Conservation (phyloP, 2,329 filamentous ascomycete genomes). For the Didymella arachidicola region DNA sequence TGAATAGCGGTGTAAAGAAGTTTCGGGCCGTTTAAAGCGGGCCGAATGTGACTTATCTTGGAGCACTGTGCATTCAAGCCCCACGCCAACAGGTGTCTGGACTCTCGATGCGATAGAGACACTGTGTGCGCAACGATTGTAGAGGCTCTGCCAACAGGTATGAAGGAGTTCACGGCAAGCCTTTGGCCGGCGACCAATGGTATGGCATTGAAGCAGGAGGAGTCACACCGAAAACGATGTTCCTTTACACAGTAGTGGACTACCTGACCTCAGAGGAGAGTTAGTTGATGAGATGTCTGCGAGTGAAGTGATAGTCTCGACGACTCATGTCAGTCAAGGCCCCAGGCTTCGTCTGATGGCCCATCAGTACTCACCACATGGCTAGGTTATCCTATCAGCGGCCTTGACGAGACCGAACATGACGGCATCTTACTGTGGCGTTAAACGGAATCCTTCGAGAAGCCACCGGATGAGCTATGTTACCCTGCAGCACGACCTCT, state of each 20-base stretch:
- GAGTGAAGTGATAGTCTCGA: neutral
- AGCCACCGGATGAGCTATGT: neutral
- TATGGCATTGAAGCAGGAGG: neutral
- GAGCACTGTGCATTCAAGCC: constrained; percentile 2
- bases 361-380: neutral
- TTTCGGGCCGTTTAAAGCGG: constrained; percentile 22
- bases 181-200: neutral
- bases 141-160: neutral
- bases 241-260: neutral
- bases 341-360: too few species aligned
- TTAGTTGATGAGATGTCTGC: neutral
- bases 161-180: neutral
- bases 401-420: neutral
- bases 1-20: constrained; percentile 11
- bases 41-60: constrained; percentile 14
- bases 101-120: neutral
- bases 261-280: neutral
- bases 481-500: neutral
- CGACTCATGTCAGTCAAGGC: neutral
- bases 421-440: neutral
- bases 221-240: too few species aligned
- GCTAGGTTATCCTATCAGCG: neutral
- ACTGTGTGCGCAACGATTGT: neutral
- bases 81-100: neutral
- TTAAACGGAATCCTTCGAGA: neutral